phyloP scores from a whole-genome alignment of 148 eudicot species.

The Chenopodium quinoa region DNA sequence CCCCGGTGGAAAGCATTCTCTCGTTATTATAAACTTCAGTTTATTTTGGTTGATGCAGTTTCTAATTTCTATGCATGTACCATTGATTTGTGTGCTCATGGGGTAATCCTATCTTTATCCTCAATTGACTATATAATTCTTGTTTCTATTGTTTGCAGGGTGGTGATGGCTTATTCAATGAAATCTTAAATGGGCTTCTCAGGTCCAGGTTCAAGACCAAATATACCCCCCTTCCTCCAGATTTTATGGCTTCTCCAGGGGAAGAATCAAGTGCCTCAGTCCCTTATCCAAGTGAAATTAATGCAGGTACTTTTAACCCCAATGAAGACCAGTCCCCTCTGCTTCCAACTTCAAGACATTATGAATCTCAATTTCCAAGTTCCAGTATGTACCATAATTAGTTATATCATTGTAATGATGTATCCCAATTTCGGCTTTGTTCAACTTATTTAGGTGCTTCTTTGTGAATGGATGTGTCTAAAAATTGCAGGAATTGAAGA shows the following conservation, averaged over 20 bases:
- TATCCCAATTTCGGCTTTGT: slow-evolving; percentile 16
- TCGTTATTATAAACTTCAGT: background rate
- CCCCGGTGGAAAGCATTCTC: no score
- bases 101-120: no score
- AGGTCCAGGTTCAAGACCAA: slow-evolving; percentile 75
- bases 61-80: background rate
- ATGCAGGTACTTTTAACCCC: slow-evolving; percentile 36
- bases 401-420: slow-evolving; percentile 11
- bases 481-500: slow-evolving; percentile 42
- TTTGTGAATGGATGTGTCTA: slow-evolving; percentile 26
- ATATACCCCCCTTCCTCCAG: slow-evolving; percentile 70
- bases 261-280: slow-evolving; percentile 29
- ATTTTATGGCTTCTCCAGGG: slow-evolving; percentile 39
- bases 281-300: slow-evolving; percentile 39
- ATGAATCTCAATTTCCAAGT: slow-evolving; percentile 38
- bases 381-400: slow-evolving; percentile 44
- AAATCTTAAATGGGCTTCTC: slow-evolving; percentile 82
- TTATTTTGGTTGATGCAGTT: slow-evolving; percentile 5
- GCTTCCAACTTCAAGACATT: slow-evolving; percentile 39
- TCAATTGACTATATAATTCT: background rate
- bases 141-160: slow-evolving; percentile 52
- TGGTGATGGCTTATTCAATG: slow-evolving; percentile 95
- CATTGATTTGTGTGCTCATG: no score
- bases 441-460: slow-evolving; percentile 8
- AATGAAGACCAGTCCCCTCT: slow-evolving; percentile 57